Evolutionary conservation across 192 early-diverging fungal genomes (phyloP).

Genomic region (Chytriomyces sp.): DNA sequence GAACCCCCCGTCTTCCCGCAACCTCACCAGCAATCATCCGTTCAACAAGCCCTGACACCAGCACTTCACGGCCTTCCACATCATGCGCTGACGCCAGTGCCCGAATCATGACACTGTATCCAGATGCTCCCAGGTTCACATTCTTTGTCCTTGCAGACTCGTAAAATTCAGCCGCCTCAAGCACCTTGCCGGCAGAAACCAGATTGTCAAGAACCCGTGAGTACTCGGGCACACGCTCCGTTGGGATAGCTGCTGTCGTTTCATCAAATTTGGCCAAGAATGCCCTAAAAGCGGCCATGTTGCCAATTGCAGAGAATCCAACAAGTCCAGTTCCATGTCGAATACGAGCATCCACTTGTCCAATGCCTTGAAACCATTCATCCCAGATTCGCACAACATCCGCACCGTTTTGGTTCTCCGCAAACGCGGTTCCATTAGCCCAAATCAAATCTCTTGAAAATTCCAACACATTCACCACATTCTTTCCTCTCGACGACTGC

Average conservation of each 20-base stretch:
- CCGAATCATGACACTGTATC: neutral
- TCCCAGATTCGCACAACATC: slow-evolving; percentile 4
- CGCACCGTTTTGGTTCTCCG: neutral
- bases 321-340: slow-evolving; percentile 5
- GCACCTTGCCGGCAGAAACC: neutral
- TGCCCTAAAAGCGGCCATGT: neutral
- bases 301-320: slow-evolving; percentile 1
- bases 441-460: slow-evolving; percentile 1
- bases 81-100: neutral
- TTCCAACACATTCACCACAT: neutral
- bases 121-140: neutral
- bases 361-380: slow-evolving; percentile 23
- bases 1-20: neutral
- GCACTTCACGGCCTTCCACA: neutral
- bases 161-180: slow-evolving; percentile 27
- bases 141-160: neutral
- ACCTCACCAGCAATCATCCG: neutral
- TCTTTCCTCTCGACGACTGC: neutral
- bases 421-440: neutral
- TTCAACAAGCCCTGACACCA: slow-evolving; percentile 19
- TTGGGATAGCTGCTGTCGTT: neutral
- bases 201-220: neutral
- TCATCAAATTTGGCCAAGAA: slow-evolving; percentile 18
- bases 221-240: neutral
- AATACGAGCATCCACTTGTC: neutral